These are phyloP conservation scores for Angomonas ambiguus DNA, from an alignment of 208 protist genomes.

Conservation along the genomic window DNA sequence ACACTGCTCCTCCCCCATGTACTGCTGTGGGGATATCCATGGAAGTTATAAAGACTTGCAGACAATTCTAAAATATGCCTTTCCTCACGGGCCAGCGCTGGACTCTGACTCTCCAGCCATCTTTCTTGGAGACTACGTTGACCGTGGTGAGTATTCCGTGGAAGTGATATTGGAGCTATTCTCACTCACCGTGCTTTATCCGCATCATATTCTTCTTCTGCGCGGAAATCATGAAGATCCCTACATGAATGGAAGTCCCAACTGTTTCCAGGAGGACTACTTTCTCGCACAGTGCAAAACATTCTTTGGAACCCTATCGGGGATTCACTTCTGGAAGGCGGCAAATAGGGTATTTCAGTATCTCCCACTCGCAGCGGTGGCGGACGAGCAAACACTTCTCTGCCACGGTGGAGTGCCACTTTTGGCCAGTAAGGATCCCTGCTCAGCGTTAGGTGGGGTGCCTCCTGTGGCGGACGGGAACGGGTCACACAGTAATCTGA, in stretches of 20 bases:
- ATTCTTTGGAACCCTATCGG: conserved; percentile 53
- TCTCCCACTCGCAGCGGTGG: conserved; percentile 77
- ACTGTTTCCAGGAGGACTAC: conserved; percentile 40
- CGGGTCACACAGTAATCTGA: not conserved
- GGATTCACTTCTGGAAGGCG: conserved; percentile 55
- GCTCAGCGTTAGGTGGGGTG: not conserved
- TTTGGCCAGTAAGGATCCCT: conserved; percentile 12
- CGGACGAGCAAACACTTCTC: conserved; percentile 81
- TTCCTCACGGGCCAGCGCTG: conserved; percentile 46
- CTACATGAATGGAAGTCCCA: conserved; percentile 61
- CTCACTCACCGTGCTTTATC: conserved; percentile 54
- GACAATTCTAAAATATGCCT: conserved; percentile 30
- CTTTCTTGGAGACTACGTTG: conserved; percentile 97
- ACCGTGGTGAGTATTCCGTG: conserved; percentile 82
- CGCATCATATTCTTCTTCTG: conserved; percentile 69
- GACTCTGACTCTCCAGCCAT: conserved; percentile 68
- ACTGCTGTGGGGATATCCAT: conserved; percentile 70
- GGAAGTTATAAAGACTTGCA: conserved; percentile 69
- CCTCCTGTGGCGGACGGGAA: not conserved
- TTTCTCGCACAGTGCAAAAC: conserved; percentile 59
- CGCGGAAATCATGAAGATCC: conserved; percentile 87
- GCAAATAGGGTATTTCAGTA: conserved; percentile 68
- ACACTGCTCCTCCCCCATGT: conserved; percentile 33
- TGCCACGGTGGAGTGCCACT: conserved; percentile 88
- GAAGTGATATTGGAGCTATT: conserved; percentile 74